These are phyloP conservation scores for Tagetes patula DNA, from an alignment of 129 eudicot genomes.

Conservation along the genomic window DNA sequence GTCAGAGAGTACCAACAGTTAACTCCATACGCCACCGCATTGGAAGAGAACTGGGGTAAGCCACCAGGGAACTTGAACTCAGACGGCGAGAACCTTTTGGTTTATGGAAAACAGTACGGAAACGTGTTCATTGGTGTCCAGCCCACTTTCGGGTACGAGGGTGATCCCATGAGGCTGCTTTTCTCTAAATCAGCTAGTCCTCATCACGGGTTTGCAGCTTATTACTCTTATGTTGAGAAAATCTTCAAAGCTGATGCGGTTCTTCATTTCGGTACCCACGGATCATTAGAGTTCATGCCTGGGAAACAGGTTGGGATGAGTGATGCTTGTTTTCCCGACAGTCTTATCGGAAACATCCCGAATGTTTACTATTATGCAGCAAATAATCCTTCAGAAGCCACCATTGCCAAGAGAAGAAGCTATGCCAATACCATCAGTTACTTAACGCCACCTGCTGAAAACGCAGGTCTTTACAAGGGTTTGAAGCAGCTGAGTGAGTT, in stretches of 20 bases:
- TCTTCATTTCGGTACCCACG: conserved; percentile 97
- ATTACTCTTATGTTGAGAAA: conserved; percentile 90
- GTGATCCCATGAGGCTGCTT: conserved; percentile 96
- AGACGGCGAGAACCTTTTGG: conserved; percentile 94
- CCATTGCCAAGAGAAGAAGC: conserved; percentile 89
- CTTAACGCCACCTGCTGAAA: conserved; percentile 98
- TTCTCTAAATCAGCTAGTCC: conserved; percentile 99
- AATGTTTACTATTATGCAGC: conserved; percentile 96
- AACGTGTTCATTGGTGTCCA: conserved; percentile 97
- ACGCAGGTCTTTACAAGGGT: conserved; percentile 99
- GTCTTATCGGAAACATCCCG: conserved; percentile 95
- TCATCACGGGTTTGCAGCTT: conserved; percentile 99
- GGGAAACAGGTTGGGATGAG: conserved; percentile 99
- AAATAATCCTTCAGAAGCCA: conserved; percentile 97
- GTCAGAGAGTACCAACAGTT: conserved; percentile 83
- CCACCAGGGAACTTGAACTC: conserved; percentile 99
- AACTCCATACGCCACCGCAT: conserved; percentile 72
- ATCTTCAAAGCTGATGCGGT: conserved; percentile 94
- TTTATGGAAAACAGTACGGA: conserved; percentile 89
- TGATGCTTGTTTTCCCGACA: conserved; percentile 88
- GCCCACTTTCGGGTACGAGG: conserved; percentile 98
- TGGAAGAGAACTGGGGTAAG: conserved; percentile 99
- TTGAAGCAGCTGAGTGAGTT: conserved; percentile 96
- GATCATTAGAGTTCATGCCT: conserved; percentile 98
- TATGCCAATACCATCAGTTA: conserved; percentile 96